A percentile compares a stretch with the other conserved stretches of the same genome.
Evolutionary conservation across 495 filamentous ascomycete species (phyloP).

Genomic region (Letharia columbiana): DNA sequence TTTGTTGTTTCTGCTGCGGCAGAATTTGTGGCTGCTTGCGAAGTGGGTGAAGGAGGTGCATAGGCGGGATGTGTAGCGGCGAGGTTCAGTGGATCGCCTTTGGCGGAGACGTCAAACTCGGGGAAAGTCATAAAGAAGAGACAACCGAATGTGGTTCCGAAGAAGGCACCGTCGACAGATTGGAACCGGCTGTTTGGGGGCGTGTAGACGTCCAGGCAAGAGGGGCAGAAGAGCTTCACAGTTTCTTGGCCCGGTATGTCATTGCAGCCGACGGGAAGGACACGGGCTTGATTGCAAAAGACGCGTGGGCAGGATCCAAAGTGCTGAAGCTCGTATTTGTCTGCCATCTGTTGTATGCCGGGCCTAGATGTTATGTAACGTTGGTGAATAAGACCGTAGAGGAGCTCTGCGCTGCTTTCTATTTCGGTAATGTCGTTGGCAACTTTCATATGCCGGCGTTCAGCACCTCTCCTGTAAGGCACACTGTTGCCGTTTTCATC

Average conservation of each 20-base stretch:
- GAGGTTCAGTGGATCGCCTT: constrained; percentile 26
- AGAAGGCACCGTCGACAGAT: constrained; percentile 96
- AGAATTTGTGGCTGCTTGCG: constrained; percentile 33
- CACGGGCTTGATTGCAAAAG: constrained; percentile 75
- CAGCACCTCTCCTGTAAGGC: constrained; percentile 50
- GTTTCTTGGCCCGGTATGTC: constrained; percentile 95
- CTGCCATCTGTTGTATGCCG: constrained; percentile 97
- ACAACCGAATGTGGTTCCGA: constrained; percentile 88
- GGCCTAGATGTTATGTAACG: constrained; percentile 96
- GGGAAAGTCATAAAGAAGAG: constrained; percentile 98
- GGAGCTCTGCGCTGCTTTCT: constrained; percentile 91
- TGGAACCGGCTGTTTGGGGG: constrained; percentile 96
- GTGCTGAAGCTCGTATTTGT: constrained; percentile 94
- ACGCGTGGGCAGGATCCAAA: constrained; percentile 91
- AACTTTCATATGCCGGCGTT: constrained; percentile 76
- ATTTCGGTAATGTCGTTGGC: constrained; percentile 89
- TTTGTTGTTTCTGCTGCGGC: constrained; percentile 29
- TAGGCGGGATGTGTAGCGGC: constrained; percentile 26
- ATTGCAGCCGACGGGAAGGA: constrained; percentile 84
- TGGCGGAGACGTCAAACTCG: constrained; percentile 66
- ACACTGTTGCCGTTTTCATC: constrained; percentile 69
- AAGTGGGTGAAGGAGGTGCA: constrained; percentile 22
- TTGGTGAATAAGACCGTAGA: constrained; percentile 97
- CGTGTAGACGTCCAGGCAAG: constrained; percentile 92
- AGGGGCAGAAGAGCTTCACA: constrained; percentile 96